Percentiles rank a stretch among this genome's conserved stretches.
Conservation (phyloP, 148 eudicot species). For the Limonium bicolor region DNA sequence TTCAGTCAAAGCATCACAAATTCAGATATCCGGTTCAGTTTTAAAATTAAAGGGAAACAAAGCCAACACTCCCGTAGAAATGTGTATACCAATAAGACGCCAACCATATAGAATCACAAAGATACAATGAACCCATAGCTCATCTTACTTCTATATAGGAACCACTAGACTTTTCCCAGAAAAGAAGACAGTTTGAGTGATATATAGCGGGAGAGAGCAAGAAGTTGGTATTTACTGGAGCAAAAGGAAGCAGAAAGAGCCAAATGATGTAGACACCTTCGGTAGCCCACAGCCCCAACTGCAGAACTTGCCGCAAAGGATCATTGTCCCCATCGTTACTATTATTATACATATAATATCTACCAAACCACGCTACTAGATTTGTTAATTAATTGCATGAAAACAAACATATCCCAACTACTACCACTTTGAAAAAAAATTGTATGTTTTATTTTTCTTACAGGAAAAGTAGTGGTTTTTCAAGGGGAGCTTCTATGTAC, state of each 20-base stretch:
- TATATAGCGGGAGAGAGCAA: no score
- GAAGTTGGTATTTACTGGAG: slow-evolving; percentile 42
- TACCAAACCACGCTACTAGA: no score
- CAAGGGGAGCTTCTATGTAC: no score
- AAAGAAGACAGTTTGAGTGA: background rate
- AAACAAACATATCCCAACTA: no score
- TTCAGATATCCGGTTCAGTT: no score
- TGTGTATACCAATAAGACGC: background rate
- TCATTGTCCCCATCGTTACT: slow-evolving; percentile 13
- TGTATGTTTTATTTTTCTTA: no score
- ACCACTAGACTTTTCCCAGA: background rate
- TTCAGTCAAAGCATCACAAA: no score
- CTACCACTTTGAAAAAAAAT: no score
- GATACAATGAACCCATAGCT: background rate
- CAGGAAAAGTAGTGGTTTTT: no score
- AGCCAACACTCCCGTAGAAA: background rate
- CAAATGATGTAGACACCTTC: slow-evolving; percentile 69
- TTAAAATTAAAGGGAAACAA: background rate
- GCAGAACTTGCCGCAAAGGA: slow-evolving; percentile 15
- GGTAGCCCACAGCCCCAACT: slow-evolving; percentile 35
- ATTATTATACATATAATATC: no score
- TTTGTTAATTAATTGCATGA: no score
- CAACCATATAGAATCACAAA: background rate
- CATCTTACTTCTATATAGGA: background rate
- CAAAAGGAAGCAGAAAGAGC: slow-evolving; percentile 96